Conservation (phyloP, 2,329 filamentous ascomycete species). For the Penicillium crustosum region DNA sequence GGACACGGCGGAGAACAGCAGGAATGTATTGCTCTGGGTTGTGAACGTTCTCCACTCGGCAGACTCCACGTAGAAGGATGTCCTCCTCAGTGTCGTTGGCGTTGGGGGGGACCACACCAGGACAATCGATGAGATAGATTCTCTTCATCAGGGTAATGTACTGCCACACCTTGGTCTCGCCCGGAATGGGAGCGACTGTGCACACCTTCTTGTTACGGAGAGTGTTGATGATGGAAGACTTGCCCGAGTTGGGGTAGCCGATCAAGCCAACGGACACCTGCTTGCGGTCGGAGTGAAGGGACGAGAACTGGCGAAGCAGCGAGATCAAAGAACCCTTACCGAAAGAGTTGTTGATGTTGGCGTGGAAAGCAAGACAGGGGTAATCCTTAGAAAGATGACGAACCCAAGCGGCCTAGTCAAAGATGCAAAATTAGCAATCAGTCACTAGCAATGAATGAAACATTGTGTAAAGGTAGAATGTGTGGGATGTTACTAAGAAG, state of each 20-base stretch:
- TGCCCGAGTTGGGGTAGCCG: slow-evolving; percentile 89
- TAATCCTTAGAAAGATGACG: slow-evolving; percentile 83
- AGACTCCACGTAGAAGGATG: slow-evolving; percentile 84
- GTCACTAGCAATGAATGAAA: slow-evolving; percentile 33
- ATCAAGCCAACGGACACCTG: slow-evolving; percentile 92
- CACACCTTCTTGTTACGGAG: slow-evolving; percentile 92
- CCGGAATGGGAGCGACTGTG: slow-evolving; percentile 89
- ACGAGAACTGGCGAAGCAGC: slow-evolving; percentile 87
- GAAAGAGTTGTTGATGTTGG: slow-evolving; percentile 92
- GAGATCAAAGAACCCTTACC: slow-evolving; percentile 93
- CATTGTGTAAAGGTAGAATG: slow-evolving; percentile 52
- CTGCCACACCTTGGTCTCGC: slow-evolving; percentile 97
- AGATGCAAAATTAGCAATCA: slow-evolving; percentile 31
- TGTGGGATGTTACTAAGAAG: slow-evolving; percentile 99
- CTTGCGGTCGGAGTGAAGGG: slow-evolving; percentile 84
- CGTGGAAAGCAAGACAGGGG: slow-evolving; percentile 91
- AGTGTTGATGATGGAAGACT: slow-evolving; percentile 96
- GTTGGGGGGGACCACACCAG: slow-evolving; percentile 90
- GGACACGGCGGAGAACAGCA: slow-evolving; percentile 75
- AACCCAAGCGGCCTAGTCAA: slow-evolving; percentile 82
- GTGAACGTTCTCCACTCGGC: slow-evolving; percentile 92
- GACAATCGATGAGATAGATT: slow-evolving; percentile 94
- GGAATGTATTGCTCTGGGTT: slow-evolving; percentile 95
- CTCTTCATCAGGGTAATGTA: slow-evolving; percentile 94
- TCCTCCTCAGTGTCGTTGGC: slow-evolving; percentile 80